Evolutionary conservation across 306 rosid genomes (phyloP).

Genomic region (Fagus crenata): DNA sequence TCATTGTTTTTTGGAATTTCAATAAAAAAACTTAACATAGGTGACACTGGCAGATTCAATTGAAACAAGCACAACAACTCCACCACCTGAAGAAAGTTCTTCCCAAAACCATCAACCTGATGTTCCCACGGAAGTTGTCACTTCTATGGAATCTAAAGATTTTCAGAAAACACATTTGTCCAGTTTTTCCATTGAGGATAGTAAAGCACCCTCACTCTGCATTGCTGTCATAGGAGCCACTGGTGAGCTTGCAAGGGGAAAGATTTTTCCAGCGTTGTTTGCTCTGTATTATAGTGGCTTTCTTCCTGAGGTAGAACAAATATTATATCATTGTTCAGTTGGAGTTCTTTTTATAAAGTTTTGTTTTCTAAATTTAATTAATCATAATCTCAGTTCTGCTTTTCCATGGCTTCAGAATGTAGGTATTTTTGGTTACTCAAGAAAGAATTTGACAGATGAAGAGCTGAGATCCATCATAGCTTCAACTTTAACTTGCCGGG

Average conservation of each 20-base stretch:
- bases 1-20: slow-evolving; percentile 2
- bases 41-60: slow-evolving; percentile 28
- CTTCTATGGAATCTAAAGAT: slow-evolving; percentile 39
- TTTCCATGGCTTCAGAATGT: slow-evolving; percentile 66
- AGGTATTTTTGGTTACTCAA: slow-evolving; percentile 83
- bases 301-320: slow-evolving; percentile 75
- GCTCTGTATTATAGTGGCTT: slow-evolving; percentile 87
- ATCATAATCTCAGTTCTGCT: slow-evolving; percentile 21
- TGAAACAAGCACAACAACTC: slow-evolving; percentile 18
- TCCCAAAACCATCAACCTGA: slow-evolving; percentile 24
- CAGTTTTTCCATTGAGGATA: slow-evolving; percentile 28
- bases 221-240: slow-evolving; percentile 93
- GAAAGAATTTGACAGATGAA: slow-evolving; percentile 75
- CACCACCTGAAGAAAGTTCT: slow-evolving; percentile 31
- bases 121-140: slow-evolving; percentile 32
- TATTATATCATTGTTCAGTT: slow-evolving; percentile 10
- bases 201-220: slow-evolving; percentile 60
- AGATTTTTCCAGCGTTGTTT: slow-evolving; percentile 89
- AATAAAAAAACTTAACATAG: background rate
- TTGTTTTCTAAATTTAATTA: slow-evolving; percentile 13
- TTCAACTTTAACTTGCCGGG: slow-evolving; percentile 86
- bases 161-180: slow-evolving; percentile 40
- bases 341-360: slow-evolving; percentile 1
- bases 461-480: slow-evolving; percentile 77
- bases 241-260: slow-evolving; percentile 84